Conservation (phyloP, 2,329 filamentous ascomycete species). For the Aspergillus brunneoviolaceus region DNA sequence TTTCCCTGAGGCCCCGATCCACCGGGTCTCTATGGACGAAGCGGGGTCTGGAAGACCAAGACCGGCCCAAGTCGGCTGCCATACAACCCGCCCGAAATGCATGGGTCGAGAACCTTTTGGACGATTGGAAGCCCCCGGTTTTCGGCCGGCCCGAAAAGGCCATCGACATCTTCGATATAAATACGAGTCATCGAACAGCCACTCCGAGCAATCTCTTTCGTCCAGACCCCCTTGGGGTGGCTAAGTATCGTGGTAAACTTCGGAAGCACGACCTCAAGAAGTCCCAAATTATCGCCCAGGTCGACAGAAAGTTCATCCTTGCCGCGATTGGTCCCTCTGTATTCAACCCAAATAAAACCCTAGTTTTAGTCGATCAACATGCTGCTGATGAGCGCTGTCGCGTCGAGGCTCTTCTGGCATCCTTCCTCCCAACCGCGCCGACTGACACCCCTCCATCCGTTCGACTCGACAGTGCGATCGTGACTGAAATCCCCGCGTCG, state of each 20-base stretch:
- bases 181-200: slow-evolving; percentile 16
- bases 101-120: slow-evolving; percentile 63
- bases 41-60: slow-evolving; percentile 5
- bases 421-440: neutral
- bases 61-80: slow-evolving; percentile 21
- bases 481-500: slow-evolving; percentile 62
- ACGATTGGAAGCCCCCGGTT: slow-evolving; percentile 72
- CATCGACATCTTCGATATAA: slow-evolving; percentile 41
- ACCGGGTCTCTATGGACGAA: slow-evolving; percentile 15
- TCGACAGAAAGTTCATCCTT: slow-evolving; percentile 88
- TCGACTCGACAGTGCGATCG: slow-evolving; percentile 45
- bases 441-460: neutral
- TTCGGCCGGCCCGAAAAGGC: slow-evolving; percentile 57
- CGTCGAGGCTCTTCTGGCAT: slow-evolving; percentile 68
- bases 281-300: slow-evolving; percentile 72
- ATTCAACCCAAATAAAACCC: slow-evolving; percentile 30
- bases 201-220: slow-evolving; percentile 25
- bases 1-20: slow-evolving; percentile 17
- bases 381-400: slow-evolving; percentile 87
- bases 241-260: slow-evolving; percentile 45
- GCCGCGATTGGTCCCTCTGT: slow-evolving; percentile 51
- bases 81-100: slow-evolving; percentile 18
- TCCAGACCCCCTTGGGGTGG: slow-evolving; percentile 25
- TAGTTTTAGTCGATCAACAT: slow-evolving; percentile 88
- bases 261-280: slow-evolving; percentile 60